Conservation (phyloP, 1,139 yeast species). For the Yamadazyma friedrichii region DNA sequence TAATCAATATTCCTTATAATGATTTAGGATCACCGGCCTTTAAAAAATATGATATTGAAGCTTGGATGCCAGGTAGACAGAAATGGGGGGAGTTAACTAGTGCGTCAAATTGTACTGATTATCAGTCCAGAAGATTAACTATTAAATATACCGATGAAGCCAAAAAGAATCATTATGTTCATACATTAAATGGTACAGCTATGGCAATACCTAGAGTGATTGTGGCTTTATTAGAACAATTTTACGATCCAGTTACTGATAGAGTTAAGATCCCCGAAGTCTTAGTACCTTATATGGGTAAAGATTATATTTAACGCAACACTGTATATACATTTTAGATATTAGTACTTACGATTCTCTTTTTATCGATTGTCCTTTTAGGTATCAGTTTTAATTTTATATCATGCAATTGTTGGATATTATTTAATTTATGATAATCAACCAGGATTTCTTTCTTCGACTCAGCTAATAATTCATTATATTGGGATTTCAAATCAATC, state of each 20-base stretch:
- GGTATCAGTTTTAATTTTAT: slow-evolving; percentile 20
- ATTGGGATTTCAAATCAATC: slow-evolving; percentile 23
- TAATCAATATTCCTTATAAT: slow-evolving; percentile 83
- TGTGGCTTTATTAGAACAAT: slow-evolving; percentile 83
- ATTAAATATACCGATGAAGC: slow-evolving; percentile 50
- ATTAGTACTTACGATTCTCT: slow-evolving; percentile 34
- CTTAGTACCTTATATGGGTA: slow-evolving; percentile 67
- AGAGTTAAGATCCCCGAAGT: slow-evolving; percentile 68
- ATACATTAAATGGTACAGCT: slow-evolving; percentile 94
- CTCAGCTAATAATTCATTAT: slow-evolving; percentile 19
- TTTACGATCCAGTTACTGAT: slow-evolving; percentile 59
- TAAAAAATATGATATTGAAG: slow-evolving; percentile 91
- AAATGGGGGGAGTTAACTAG: slow-evolving; percentile 93
- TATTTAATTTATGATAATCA: slow-evolving; percentile 16
- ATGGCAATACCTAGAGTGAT: slow-evolving; percentile 93
- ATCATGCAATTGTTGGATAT: slow-evolving; percentile 32
- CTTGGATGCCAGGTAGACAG: slow-evolving; percentile 98
- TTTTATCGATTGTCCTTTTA: slow-evolving; percentile 13
- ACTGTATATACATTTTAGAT: not conserved
- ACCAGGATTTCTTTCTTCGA: slow-evolving; percentile 7
- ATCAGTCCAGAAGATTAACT: slow-evolving; percentile 80
- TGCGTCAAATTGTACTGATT: slow-evolving; percentile 89
- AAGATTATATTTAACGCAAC: slow-evolving; percentile 28
- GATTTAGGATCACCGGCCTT: slow-evolving; percentile 94
- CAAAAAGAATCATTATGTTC: slow-evolving; percentile 52